Evolutionary conservation across 2,329 filamentous ascomycete species (phyloP), one percentile per base, ranked within the genome.

Genomic region (Nigrograna mackinnonii): DNA sequence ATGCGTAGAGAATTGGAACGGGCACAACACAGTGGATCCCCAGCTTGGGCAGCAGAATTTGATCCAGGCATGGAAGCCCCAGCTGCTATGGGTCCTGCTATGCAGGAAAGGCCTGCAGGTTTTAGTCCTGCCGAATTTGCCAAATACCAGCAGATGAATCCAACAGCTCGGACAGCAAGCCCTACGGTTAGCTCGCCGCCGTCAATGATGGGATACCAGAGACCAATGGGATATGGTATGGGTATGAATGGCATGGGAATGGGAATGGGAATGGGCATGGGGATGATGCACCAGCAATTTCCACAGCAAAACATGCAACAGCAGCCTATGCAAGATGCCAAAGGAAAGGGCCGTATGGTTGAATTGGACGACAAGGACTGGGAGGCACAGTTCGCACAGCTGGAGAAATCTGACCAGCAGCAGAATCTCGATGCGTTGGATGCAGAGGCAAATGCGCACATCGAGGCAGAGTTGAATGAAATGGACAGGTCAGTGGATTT

Each of bases 361-460:
- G 94, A 97, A 73, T 80, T 97, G 18, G 90, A 96, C 65, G 92
- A 99, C 57, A 69, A 86, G 61, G 87, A 95, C 63, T 97, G 94
- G 94, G 92, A 97, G 71, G 89, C 91, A 58, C 91, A 97, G 68
- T 99, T 99, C 68, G 88, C 90, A 43, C 84, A 94, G 69, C 85
- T 96, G 65, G 89, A 92, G 66, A 73, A 86, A 49, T 77, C 84
- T 47, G 80, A 85, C 61, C 72, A 79, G 57, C 69, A 78, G 48
- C 67, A 70, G 20, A 52, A 72, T 57, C 64, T 72, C 40, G 68
- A 77, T 43, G 66, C 75, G 41, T 68, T 80, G 43, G 82, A 84
- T 49, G 75, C 73, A 24, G 75, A 85, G 61, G 87, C 88, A 39
- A 86, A 89, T 49, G 78, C 79, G 46, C 87, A 86, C 14, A 89